phyloP scores from a whole-genome alignment of 192 early-diverging fungal species.

The Lobosporangium transversale region DNA sequence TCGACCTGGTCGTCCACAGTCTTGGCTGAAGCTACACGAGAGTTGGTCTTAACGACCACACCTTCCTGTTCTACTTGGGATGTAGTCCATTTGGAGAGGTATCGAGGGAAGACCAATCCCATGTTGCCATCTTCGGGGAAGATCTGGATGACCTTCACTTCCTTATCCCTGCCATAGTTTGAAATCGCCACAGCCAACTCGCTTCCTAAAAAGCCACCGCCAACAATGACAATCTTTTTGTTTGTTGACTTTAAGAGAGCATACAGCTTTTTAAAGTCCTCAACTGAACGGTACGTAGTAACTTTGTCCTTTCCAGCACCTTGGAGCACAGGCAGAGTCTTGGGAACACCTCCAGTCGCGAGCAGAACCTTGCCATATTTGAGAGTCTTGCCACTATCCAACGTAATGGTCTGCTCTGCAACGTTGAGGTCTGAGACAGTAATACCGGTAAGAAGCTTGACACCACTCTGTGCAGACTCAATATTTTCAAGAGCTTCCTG shows the following conservation, averaged over 20 bases:
- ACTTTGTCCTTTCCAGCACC: conserved; percentile 46
- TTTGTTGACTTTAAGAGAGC: conserved; percentile 43
- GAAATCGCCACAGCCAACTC: conserved; percentile 69
- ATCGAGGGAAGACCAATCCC: conserved; percentile 67
- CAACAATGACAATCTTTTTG: conserved; percentile 65
- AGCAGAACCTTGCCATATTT: conserved; percentile 65
- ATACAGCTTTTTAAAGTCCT: conserved; percentile 63
- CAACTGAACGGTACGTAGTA: conserved; percentile 66
- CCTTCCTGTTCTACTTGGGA: conserved; percentile 59
- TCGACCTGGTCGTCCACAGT: conserved; percentile 48
- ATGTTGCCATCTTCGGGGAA: conserved; percentile 73
- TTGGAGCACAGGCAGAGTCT: conserved; percentile 53
- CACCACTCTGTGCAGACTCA: conserved; percentile 51
- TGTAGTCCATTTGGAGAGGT: conserved; percentile 72
- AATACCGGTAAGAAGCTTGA: conserved; percentile 58
- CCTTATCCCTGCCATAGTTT: conserved; percentile 52
- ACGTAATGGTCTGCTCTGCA: conserved; percentile 60
- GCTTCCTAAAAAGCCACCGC: conserved; percentile 74
- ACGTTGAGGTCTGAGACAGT: conserved; percentile 61
- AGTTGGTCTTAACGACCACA: conserved; percentile 60
- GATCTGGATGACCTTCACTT: conserved; percentile 65
- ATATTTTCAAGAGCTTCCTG: conserved; percentile 55
- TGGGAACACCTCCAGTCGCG: conserved; percentile 71
- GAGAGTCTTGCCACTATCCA: conserved; percentile 60
- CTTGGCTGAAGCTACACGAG: conserved; percentile 49